These are phyloP conservation scores for Coniella vitis DNA, from an alignment of 2,329 filamentous ascomycete species.

Conservation along the genomic window DNA sequence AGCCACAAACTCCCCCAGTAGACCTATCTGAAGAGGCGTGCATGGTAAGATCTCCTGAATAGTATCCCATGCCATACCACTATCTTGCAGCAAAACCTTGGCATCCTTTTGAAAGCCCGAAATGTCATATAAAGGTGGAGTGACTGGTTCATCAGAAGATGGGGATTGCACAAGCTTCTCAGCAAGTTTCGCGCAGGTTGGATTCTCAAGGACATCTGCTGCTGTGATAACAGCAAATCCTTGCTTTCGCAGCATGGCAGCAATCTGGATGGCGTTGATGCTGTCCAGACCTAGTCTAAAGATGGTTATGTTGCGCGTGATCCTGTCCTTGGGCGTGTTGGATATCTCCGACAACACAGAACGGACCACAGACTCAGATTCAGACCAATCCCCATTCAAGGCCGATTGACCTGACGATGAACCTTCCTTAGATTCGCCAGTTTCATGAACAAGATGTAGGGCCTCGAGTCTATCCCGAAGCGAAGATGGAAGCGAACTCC, in stretches of 20 bases:
- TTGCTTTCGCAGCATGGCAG: conserved; percentile 54
- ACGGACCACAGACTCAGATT: conserved; percentile 46
- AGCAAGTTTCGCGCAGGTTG: conserved; percentile 37
- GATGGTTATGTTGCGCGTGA: conserved; percentile 62
- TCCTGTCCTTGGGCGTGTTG: conserved; percentile 37
- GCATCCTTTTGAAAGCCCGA: conserved; percentile 30
- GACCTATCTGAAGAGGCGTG: conserved; percentile 71
- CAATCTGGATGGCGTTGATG: conserved; percentile 77
- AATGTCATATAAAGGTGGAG: conserved; percentile 33
- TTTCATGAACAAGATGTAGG: neutral
- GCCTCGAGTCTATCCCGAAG: conserved; percentile 3
- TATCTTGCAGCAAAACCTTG: conserved; percentile 21
- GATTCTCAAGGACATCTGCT: conserved; percentile 65
- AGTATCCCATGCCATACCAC: conserved; percentile 17
- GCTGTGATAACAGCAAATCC: conserved; percentile 52
- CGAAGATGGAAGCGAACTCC: conserved; percentile 3
- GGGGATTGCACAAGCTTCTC: neutral
- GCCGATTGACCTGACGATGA: neutral
- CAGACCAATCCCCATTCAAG: conserved; percentile 36
- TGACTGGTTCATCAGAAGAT: neutral
- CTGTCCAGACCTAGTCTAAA: conserved; percentile 88
- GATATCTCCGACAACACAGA: conserved; percentile 54
- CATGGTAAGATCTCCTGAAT: conserved; percentile 65
- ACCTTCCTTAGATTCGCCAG: neutral
- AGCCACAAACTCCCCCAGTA: conserved; percentile 67